A percentile compares a stretch with the other conserved stretches of the same genome.
These are phyloP conservation scores for Rubia tinctorum DNA, from an alignment of 305 asterid species.

Conservation along the genomic window DNA sequence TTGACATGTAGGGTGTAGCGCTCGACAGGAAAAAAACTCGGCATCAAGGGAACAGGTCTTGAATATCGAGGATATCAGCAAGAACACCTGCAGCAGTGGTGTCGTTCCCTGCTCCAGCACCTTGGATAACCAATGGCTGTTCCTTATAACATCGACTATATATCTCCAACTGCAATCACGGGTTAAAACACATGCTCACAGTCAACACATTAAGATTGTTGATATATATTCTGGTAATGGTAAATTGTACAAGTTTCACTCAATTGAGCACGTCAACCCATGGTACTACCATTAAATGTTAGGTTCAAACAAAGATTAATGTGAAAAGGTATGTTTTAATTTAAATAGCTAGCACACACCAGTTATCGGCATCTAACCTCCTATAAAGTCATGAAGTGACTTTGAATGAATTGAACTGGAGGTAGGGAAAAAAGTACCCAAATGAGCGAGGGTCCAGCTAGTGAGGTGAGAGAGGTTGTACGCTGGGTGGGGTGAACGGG, in stretches of 20 bases:
- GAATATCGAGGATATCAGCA: slow-evolving; percentile 83
- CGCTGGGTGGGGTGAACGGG: background rate
- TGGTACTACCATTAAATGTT: background rate
- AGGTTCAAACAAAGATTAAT: background rate
- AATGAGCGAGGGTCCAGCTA: background rate
- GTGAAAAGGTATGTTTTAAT: background rate
- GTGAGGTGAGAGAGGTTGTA: background rate
- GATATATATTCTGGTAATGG: slow-evolving; percentile 35
- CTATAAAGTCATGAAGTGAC: too few species aligned
- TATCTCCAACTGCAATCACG: slow-evolving; percentile 50
- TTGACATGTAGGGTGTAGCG: background rate
- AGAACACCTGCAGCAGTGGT: slow-evolving; percentile 95
- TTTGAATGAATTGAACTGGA: background rate
- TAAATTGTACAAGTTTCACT: background rate
- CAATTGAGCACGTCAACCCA: background rate
- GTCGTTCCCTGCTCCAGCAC: slow-evolving; percentile 96
- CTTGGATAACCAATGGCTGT: slow-evolving; percentile 83
- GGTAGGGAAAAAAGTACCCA: background rate
- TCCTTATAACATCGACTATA: slow-evolving; percentile 72
- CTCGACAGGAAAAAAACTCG: background rate
- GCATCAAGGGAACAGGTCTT: slow-evolving; percentile 46
- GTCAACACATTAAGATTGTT: background rate
- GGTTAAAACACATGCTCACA: background rate
- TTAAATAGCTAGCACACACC: background rate
- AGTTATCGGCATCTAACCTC: background rate